Conservation (phyloP, 352 stramenopile species). For the Globisporangium splendens region DNA sequence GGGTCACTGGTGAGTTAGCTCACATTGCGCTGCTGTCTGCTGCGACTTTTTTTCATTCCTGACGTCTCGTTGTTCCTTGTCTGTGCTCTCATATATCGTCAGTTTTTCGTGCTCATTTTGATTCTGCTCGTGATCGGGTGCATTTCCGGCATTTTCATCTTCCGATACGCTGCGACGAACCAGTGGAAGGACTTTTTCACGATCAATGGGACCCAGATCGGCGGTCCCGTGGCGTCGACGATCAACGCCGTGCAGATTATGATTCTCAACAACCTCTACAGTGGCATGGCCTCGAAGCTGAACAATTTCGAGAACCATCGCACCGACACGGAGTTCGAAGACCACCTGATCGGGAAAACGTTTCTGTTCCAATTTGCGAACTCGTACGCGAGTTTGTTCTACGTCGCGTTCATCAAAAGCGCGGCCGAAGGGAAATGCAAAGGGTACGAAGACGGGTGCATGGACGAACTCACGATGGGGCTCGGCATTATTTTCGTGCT, state of each 20-base stretch:
- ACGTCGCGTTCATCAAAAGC: slow-evolving; percentile 84
- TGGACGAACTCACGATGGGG: slow-evolving; percentile 76
- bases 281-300: slow-evolving; percentile 48
- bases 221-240: slow-evolving; percentile 55
- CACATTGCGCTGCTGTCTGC: background rate
- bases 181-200: slow-evolving; percentile 62
- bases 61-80: slow-evolving; percentile 6
- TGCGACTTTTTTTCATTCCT: background rate
- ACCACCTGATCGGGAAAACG: slow-evolving; percentile 84
- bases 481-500: slow-evolving; percentile 75
- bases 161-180: slow-evolving; percentile 55
- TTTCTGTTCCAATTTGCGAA: slow-evolving; percentile 86
- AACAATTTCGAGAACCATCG: slow-evolving; percentile 94
- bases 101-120: slow-evolving; percentile 71
- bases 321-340: slow-evolving; percentile 95
- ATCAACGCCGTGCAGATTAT: slow-evolving; percentile 82
- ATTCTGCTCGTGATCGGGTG: slow-evolving; percentile 67
- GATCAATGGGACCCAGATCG: slow-evolving; percentile 38
- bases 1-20: slow-evolving; percentile 45
- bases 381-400: slow-evolving; percentile 79
- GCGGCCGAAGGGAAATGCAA: slow-evolving; percentile 47
- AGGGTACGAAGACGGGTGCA: slow-evolving; percentile 44
- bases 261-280: slow-evolving; percentile 77
- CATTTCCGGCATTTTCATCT: slow-evolving; percentile 70
- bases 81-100: background rate